Evolutionary conservation across 2,329 filamentous ascomycete species (phyloP).

Genomic region (Sordariomycetes sp.): DNA sequence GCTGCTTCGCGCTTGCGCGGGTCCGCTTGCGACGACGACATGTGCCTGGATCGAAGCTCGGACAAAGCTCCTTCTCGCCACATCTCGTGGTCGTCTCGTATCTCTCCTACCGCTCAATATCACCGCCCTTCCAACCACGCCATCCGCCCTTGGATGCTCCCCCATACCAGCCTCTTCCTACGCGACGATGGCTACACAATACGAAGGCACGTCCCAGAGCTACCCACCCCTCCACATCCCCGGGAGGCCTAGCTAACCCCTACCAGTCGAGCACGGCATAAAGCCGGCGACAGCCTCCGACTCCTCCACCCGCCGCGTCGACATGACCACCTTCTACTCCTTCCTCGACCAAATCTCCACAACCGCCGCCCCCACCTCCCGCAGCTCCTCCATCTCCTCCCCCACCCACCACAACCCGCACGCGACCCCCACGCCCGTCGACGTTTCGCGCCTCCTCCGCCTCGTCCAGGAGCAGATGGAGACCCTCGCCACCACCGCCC

Average conservation of each 20-base stretch:
- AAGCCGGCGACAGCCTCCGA: slow-evolving; percentile 4
- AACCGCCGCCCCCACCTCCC: slow-evolving; percentile 14
- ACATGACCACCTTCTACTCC: slow-evolving; percentile 51
- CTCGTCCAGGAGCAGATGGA: slow-evolving; percentile 46
- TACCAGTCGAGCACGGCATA: slow-evolving; percentile 41
- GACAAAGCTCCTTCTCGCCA: background rate
- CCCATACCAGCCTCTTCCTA: background rate
- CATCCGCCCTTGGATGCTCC: too few species aligned
- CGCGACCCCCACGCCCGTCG: slow-evolving; percentile 45
- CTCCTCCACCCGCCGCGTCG: slow-evolving; percentile 34
- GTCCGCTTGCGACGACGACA: background rate
- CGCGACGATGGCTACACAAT: slow-evolving; percentile 36
- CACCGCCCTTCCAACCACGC: background rate
- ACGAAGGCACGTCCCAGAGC: slow-evolving; percentile 30
- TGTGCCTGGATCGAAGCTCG: background rate
- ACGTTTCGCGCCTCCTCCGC: slow-evolving; percentile 41
- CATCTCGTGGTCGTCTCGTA: background rate
- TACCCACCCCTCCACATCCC: slow-evolving; percentile 6
- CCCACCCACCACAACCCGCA: slow-evolving; percentile 35
- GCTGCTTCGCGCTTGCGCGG: background rate
- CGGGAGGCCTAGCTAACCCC: slow-evolving; percentile 2
- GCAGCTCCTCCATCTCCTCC: slow-evolving; percentile 11
- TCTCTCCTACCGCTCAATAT: background rate
- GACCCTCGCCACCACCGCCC: slow-evolving; percentile 33
- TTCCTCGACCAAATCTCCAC: slow-evolving; percentile 38